Conservation (phyloP, 108 stramenopile genomes). For the Fragilaria radians region DNA sequence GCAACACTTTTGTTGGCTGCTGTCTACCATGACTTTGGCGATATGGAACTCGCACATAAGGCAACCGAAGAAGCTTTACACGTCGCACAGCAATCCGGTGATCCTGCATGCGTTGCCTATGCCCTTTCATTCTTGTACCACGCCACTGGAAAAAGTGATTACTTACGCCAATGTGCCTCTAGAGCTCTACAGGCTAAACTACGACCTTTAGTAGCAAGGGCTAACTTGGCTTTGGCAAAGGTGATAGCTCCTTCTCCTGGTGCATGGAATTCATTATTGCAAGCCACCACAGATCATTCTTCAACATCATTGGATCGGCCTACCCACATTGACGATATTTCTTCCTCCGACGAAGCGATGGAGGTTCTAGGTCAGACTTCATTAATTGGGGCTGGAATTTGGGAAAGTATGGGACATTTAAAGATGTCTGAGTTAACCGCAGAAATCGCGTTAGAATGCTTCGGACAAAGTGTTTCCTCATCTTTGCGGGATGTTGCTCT, state of each 20-base stretch:
- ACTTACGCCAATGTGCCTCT: constrained; percentile 14
- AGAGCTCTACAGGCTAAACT: constrained; percentile 26
- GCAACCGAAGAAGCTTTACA: constrained; percentile 89
- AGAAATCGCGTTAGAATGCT: constrained; percentile 20
- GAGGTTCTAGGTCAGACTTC: constrained; percentile 33
- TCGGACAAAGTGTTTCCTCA: neutral
- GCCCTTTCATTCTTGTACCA: constrained; percentile 64
- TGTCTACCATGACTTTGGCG: constrained; percentile 68
- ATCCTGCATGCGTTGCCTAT: constrained; percentile 75
- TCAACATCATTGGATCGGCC: constrained; percentile 30
- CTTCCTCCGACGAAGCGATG: constrained; percentile 26
- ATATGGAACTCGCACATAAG: constrained; percentile 49
- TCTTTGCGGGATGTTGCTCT: constrained; percentile 18
- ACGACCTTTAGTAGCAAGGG: constrained; percentile 28
- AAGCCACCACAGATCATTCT: neutral
- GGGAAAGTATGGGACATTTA: constrained; percentile 53
- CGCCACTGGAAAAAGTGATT: constrained; percentile 1
- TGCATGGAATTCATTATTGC: neutral
- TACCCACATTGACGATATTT: constrained; percentile 26
- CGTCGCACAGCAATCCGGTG: constrained; percentile 89
- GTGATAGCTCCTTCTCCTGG: constrained; percentile 7
- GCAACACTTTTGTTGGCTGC: constrained; percentile 74
- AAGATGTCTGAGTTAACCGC: constrained; percentile 43
- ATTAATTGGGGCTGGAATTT: constrained; percentile 52
- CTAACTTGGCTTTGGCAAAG: constrained; percentile 27